Evolutionary conservation across 2,329 filamentous ascomycete genomes (phyloP).

Genomic region (Neocucurbitaria cava): DNA sequence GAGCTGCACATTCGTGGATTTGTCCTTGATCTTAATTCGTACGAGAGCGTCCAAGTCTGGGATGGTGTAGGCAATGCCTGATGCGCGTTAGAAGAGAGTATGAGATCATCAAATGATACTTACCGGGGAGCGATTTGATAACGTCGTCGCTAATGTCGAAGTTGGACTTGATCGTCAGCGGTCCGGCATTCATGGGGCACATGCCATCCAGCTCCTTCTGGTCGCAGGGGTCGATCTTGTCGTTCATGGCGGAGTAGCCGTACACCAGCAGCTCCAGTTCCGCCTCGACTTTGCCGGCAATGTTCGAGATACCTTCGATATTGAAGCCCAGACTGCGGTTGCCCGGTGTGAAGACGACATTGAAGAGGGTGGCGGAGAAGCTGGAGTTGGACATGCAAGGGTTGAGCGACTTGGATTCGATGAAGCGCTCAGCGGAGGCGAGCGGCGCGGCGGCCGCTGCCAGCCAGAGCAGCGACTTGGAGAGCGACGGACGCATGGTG

Average conservation of each 20-base stretch:
- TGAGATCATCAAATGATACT: conserved; percentile 22
- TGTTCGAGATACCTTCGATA: conserved; percentile 81
- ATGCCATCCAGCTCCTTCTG: conserved; percentile 71
- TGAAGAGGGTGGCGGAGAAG: conserved; percentile 90
- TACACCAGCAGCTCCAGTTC: conserved; percentile 81
- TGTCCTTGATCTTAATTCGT: conserved; percentile 79
- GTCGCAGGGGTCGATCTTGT: conserved; percentile 77
- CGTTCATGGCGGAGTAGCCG: conserved; percentile 74
- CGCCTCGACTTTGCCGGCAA: conserved; percentile 82
- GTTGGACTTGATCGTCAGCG: conserved; percentile 78
- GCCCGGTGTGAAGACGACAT: conserved; percentile 78
- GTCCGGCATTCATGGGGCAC: conserved; percentile 89
- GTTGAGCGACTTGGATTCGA: conserved; percentile 84
- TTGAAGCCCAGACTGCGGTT: conserved; percentile 77
- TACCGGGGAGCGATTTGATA: conserved; percentile 71
- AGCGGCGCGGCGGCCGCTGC: conserved; percentile 52
- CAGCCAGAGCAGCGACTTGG: conserved; percentile 43
- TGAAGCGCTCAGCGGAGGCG: conserved; percentile 63
- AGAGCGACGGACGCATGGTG: conserved; percentile 45
- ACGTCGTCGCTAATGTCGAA: conserved; percentile 64
- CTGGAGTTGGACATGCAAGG: conserved; percentile 83
- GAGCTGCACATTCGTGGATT: conserved; percentile 67
- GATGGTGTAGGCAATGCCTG: conserved; percentile 82
- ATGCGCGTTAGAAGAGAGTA: conserved; percentile 19
- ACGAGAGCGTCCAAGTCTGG: conserved; percentile 91